These are phyloP conservation scores for Paecilomyces formosus DNA, from an alignment of 2,329 filamentous ascomycete genomes.

Conservation along the genomic window DNA sequence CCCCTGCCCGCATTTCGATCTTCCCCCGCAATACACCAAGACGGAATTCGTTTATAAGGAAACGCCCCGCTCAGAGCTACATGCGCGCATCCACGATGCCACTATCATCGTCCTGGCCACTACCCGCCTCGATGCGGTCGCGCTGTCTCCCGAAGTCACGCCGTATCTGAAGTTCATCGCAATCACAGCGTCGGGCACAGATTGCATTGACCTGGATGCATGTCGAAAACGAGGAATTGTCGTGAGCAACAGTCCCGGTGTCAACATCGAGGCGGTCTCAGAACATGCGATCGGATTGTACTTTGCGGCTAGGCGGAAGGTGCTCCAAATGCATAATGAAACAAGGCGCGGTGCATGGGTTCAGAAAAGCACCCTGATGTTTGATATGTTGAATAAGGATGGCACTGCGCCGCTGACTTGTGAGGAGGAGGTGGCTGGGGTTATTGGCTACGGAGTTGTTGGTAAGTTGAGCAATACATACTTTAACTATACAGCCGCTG, in stretches of 20 bases:
- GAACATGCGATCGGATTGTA: conserved; percentile 47
- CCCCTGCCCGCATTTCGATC: conserved; percentile 30
- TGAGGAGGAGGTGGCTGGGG: conserved; percentile 42
- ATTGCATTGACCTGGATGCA: conserved; percentile 40
- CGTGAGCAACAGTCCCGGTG: conserved; percentile 40
- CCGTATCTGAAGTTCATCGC: conserved; percentile 39
- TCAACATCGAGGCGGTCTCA: conserved; percentile 41
- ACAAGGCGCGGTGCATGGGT: conserved; percentile 35
- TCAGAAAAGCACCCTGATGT: conserved; percentile 28
- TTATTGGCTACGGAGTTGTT: conserved; percentile 45
- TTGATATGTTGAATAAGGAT: conserved; percentile 13
- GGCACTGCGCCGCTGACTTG: conserved; percentile 37
- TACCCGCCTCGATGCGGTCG: conserved; percentile 18
- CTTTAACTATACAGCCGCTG: background rate
- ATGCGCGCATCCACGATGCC: conserved; percentile 37
- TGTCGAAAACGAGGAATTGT: conserved; percentile 36
- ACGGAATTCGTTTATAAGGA: conserved; percentile 23
- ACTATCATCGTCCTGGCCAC: conserved; percentile 40
- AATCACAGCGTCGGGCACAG: conserved; percentile 41
- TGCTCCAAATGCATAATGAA: conserved; percentile 30
- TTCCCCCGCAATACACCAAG: conserved; percentile 36
- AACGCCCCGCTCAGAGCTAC: conserved; percentile 28
- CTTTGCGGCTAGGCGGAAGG: conserved; percentile 38
- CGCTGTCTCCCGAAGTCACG: conserved; percentile 35
- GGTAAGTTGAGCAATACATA: conserved; percentile 20